Evolutionary conservation across 2,329 filamentous ascomycete species (phyloP), one percentile per base, ranked within the genome.

Genomic region (Colletotrichum sojae): DNA sequence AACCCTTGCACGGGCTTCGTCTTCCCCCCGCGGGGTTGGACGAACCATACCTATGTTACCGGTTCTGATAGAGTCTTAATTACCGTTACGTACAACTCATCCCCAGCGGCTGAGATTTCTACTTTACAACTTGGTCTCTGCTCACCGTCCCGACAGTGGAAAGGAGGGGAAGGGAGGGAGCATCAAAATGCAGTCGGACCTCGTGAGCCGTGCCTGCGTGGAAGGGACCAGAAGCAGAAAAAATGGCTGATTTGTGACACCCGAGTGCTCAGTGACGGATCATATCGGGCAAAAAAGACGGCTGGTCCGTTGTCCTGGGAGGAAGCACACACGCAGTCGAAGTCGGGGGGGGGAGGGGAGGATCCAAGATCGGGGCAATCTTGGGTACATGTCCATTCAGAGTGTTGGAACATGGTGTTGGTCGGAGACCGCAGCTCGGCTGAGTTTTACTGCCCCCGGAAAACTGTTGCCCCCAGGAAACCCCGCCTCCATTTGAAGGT

Each of bases 231-330:
- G 31, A 36, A 36, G 31, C 31, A 36, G 31, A 10, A 36, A 36
- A 36, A 31, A 31, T 6, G 10, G 25, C 4, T 52, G 49, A 52
- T 52, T 25, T 52, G 18, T 48, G 49, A 52, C 49, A 22, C 15
- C 39, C n/a, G 13, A 4, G 13, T 20, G 45, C 5, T 20, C 13
- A 12, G 36, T 9, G 39, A 31, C 20, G 49, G 12, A 5, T 5
- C 22, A 43, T 16, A 31, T 52, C 40, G n/a, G 51, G 40, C 25
- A 49, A 22, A 27, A 39, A 20, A 52, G 12, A 31, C 25, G 58
- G 48, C 58, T 63, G 40, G 59, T 55, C 59, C 59, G 27, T 46
- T 9, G 51, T 15, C 16, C 51, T 48, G 51, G 51, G 51, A 54
- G 39, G 6, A 10, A 9, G 8, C 8, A 10, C 6, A 36, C 31